Conservation (phyloP, 129 eudicot genomes). For the Daucus carota region DNA sequence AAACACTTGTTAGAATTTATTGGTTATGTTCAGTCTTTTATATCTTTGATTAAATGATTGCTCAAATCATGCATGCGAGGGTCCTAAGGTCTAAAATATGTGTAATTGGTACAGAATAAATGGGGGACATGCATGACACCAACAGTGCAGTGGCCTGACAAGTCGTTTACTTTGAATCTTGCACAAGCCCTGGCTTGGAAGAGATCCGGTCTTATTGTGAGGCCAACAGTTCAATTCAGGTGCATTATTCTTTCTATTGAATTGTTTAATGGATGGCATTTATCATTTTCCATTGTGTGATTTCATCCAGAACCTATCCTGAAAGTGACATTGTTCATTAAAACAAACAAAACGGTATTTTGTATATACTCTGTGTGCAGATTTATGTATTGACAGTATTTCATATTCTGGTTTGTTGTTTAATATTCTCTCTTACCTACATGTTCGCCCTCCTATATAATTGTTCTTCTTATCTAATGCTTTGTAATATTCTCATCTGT, state of each 20-base stretch:
- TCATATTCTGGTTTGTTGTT: neutral
- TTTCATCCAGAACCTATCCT: neutral
- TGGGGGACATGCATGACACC: conserved; percentile 91
- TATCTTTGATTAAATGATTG: neutral
- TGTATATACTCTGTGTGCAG: neutral
- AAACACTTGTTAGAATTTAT: neutral
- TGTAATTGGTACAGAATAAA: conserved; percentile 49
- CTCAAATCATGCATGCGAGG: neutral
- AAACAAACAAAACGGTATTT: neutral
- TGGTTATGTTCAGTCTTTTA: neutral
- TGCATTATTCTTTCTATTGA: conserved; percentile 3
- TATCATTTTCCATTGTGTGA: neutral
- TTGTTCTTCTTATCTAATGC: neutral
- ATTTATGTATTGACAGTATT: neutral
- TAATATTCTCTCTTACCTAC: neutral
- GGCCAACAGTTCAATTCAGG: conserved; percentile 85
- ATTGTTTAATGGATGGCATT: neutral
- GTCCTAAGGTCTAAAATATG: neutral
- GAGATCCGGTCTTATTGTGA: conserved; percentile 86
- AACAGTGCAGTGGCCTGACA: conserved; percentile 79
- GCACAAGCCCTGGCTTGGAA: conserved; percentile 95
- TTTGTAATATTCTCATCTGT: neutral
- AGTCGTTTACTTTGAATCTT: conserved; percentile 66
- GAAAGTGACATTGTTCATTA: neutral
- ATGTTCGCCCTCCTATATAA: neutral